phyloP scores from a whole-genome alignment of 2,329 filamentous ascomycete genomes.

The Akanthomyces lecanii region DNA sequence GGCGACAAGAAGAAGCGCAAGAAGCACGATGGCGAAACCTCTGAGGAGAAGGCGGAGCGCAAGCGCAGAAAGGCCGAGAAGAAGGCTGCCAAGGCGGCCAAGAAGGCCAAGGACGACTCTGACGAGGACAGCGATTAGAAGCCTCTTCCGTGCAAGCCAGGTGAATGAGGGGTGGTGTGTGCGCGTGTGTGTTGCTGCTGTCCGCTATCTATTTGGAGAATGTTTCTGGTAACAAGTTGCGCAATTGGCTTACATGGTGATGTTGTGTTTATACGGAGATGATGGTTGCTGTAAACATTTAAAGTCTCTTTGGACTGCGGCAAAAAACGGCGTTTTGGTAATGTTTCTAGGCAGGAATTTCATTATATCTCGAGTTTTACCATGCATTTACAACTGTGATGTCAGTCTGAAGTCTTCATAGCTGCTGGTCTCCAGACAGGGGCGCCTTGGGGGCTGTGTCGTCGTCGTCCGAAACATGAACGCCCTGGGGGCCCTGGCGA shows the following conservation, averaged over 20 bases:
- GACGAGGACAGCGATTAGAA: constrained; percentile 51
- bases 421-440: too few relatives aligned
- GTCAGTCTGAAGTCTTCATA: too few relatives aligned
- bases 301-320: constrained; percentile 13
- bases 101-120: constrained; percentile 46
- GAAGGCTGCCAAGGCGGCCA: constrained; percentile 54
- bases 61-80: constrained; percentile 58
- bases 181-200: constrained; percentile 8
- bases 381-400: background rate
- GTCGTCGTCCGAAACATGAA: too few relatives aligned
- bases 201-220: constrained; percentile 7
- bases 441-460: too few relatives aligned
- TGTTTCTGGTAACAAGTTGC: background rate
- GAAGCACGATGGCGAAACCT: constrained; percentile 75
- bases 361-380: background rate
- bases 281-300: constrained; percentile 13
- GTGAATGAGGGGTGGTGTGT: constrained; percentile 19
- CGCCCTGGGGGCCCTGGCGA: background rate
- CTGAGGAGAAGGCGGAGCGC: constrained; percentile 62
- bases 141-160: background rate
- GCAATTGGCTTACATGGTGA: background rate
- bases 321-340: constrained; percentile 16
- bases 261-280: constrained; percentile 9
- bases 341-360: constrained; percentile 16
- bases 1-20: constrained; percentile 66